A percentile compares a stretch with the other conserved stretches of the same genome.
phyloP scores from a whole-genome alignment of 2,329 filamentous ascomycete genomes.

The Neurospora crassa region DNA sequence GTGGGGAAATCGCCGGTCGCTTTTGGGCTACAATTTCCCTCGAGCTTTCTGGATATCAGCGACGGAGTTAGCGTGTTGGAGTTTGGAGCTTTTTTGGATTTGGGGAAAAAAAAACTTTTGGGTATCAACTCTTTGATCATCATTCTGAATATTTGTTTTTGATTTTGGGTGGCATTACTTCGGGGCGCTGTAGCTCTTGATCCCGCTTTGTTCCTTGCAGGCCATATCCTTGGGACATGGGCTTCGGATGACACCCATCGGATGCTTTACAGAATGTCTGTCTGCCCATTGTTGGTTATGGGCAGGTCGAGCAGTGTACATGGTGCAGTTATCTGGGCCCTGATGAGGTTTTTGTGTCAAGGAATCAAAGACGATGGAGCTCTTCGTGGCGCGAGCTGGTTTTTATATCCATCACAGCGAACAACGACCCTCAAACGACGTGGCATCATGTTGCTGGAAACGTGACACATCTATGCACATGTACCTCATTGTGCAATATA shows the following conservation, averaged over 20 bases:
- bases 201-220: background rate
- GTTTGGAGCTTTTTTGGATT: constrained; percentile 17
- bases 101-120: constrained; percentile 8
- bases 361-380: background rate
- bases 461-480: background rate
- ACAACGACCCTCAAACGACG: background rate
- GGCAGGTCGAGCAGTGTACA: background rate
- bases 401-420: background rate
- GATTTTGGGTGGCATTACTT: background rate
- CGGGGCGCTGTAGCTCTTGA: background rate
- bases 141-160: background rate
- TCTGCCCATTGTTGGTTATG: background rate
- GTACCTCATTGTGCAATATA: background rate
- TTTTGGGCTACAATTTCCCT: constrained; percentile 10
- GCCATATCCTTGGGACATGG: background rate
- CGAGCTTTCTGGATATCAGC: constrained; percentile 20
- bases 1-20: constrained; percentile 6
- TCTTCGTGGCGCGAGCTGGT: background rate
- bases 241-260: background rate
- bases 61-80: constrained; percentile 26
- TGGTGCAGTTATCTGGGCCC: background rate
- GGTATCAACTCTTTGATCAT: constrained; percentile 7
- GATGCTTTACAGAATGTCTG: background rate
- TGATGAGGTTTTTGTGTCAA: background rate
- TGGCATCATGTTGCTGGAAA: background rate